Evolutionary conservation across 345 rosid genomes (phyloP), one percentile per base, ranked within the genome.

Genomic region (Clausena lansium): DNA sequence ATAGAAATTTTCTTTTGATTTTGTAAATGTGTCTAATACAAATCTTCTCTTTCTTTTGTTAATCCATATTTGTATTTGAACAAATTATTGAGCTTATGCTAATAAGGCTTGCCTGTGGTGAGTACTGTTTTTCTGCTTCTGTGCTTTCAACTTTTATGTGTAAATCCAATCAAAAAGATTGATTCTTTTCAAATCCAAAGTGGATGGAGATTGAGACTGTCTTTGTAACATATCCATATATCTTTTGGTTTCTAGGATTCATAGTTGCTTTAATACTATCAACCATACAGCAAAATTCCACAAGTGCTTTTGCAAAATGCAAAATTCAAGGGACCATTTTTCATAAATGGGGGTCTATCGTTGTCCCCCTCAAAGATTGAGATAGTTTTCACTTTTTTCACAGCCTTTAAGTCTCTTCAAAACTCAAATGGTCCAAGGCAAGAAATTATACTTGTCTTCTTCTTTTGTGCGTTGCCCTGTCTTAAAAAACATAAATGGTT

Each of bases 261-360:
- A 59, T 13, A 13, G 15, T 45, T 45, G 13, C 50, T 45, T 45
- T 13, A 45, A 11, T 45, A 45, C 17, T 45, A 45, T 45, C n/a
- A 25, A 45, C 60, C 60, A 47, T 30, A 60, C 35, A 38, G 59
- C 1, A 41, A 57, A 77, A 60, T 15, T 35, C 33, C 36, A 24
- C 66, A 2, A 4, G 66, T 60, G 54, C 57, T 69, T 17, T 52
- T 52, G 57, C 57, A 52, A 15, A 52, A 52, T 17, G 71, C 71
- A 63, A 70, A 79, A 74, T 47, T 68, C 25, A 39, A 76, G 79
- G 88, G 84, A 45, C 83, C 83, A 70, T 76, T 76, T 65, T 58
- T 78, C 76, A 69, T 75, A 71, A 81, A 79, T 81, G 79, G 78
- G 47, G 38, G 82, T 81, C 86, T 65, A 67, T 81, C 86, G 77